Conservation (phyloP, 257 asterid species). For the Rauvolfia tetraphylla region DNA sequence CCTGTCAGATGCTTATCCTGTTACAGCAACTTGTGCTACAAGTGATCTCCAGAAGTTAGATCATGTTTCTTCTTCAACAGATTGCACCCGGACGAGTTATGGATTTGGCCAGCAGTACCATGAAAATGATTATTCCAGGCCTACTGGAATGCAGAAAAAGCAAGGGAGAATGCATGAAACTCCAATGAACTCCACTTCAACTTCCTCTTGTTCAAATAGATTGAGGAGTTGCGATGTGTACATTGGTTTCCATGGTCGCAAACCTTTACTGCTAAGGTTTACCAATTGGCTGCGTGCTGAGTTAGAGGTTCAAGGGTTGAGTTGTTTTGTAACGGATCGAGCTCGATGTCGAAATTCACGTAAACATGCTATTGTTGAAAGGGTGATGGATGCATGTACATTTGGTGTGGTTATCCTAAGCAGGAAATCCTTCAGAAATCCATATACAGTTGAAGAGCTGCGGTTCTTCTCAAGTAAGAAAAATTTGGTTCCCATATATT, state of each 20-base stretch:
- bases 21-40: slow-evolving; percentile 31
- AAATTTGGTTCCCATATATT: slow-evolving; percentile 85
- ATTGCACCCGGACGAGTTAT: slow-evolving; percentile 41
- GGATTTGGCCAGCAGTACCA: slow-evolving; percentile 26
- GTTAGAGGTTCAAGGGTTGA: slow-evolving; percentile 77
- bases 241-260: slow-evolving; percentile 78
- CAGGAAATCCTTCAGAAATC: slow-evolving; percentile 78
- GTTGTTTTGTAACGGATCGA: slow-evolving; percentile 77
- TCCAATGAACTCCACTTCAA: slow-evolving; percentile 42
- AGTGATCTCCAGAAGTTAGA: slow-evolving; percentile 45
- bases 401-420: slow-evolving; percentile 84
- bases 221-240: slow-evolving; percentile 76
- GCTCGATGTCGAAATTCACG: slow-evolving; percentile 62
- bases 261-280: slow-evolving; percentile 55
- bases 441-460: slow-evolving; percentile 83
- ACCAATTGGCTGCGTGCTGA: slow-evolving; percentile 87
- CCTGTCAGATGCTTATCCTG: slow-evolving; percentile 35
- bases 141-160: slow-evolving; percentile 45
- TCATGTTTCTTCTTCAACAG: slow-evolving; percentile 48
- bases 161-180: slow-evolving; percentile 43
- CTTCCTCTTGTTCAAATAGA: slow-evolving; percentile 56
- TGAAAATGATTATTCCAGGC: slow-evolving; percentile 36
- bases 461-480: slow-evolving; percentile 82
- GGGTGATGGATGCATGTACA: slow-evolving; percentile 73
- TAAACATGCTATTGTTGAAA: slow-evolving; percentile 61